A percentile compares a stretch with the other conserved stretches of the same genome.
Conservation (phyloP, 805 yeast species). For the Hemisphaericaspora nanyangensis region DNA sequence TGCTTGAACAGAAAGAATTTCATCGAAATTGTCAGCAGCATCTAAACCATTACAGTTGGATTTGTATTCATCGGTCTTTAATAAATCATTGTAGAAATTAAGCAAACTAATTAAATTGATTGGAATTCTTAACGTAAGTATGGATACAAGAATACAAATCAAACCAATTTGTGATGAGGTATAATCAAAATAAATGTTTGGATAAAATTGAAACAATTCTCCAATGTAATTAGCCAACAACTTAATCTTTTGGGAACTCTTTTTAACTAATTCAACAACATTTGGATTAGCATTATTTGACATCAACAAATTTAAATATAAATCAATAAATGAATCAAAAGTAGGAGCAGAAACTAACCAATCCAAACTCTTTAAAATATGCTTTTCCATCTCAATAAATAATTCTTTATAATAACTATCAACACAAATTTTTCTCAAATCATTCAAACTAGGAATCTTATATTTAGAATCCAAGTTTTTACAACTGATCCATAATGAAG, state of each 20-base stretch:
- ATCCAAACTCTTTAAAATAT: constrained; percentile 55
- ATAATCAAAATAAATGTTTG: constrained; percentile 53
- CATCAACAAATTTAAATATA: constrained; percentile 45
- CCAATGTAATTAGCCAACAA: constrained; percentile 59
- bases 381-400: constrained; percentile 67
- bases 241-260: constrained; percentile 43
- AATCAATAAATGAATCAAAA: constrained; percentile 59
- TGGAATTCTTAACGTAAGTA: constrained; percentile 32
- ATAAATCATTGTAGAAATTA: constrained; percentile 16
- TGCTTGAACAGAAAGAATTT: constrained; percentile 14
- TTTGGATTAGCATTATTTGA: constrained; percentile 21
- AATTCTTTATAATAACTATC: constrained; percentile 52
- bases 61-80: constrained; percentile 14
- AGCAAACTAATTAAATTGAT: constrained; percentile 18
- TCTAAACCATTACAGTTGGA: constrained; percentile 22
- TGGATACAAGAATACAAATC: constrained; percentile 30
- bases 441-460: constrained; percentile 52
- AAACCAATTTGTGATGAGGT: constrained; percentile 52
- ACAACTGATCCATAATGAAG: constrained; percentile 42
- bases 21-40: constrained; percentile 14
- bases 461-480: constrained; percentile 51
- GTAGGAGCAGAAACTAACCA: constrained; percentile 66
- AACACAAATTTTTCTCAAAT: constrained; percentile 54
- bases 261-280: constrained; percentile 26
- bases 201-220: constrained; percentile 63